Conservation (phyloP, 176 grass and related monocot genomes). For the Guadua angustifolia region DNA sequence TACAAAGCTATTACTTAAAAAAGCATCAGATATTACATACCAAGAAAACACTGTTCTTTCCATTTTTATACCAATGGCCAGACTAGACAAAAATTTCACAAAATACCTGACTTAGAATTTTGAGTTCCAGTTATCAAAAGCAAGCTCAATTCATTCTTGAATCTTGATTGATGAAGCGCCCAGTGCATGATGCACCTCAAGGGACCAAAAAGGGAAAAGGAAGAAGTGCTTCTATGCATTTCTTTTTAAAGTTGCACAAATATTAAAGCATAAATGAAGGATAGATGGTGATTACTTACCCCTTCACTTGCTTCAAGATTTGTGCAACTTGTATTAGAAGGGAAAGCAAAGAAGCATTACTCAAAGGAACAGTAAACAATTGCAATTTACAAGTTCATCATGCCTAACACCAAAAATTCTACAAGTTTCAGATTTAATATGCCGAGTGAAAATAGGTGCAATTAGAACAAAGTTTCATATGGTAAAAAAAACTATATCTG, state of each 20-base stretch:
- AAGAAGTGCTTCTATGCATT: background rate
- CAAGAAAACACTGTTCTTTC: background rate
- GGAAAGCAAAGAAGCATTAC: too few species aligned
- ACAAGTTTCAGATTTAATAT: background rate
- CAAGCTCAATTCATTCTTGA: background rate
- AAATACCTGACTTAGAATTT: background rate
- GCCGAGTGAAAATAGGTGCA: background rate
- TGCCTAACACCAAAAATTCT: background rate
- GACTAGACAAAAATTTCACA: background rate
- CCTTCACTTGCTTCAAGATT: too few species aligned
- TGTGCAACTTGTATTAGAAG: too few species aligned
- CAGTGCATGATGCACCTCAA: background rate
- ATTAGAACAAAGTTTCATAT: background rate
- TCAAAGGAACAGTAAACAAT: background rate
- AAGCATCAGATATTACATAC: background rate
- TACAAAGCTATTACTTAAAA: background rate
- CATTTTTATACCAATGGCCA: background rate
- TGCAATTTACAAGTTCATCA: slow-evolving; percentile 6
- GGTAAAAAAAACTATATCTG: background rate
- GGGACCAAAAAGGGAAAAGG: background rate
- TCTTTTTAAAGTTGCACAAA: too few species aligned
- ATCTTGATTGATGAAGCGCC: background rate
- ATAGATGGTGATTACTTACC: too few species aligned
- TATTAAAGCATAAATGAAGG: too few species aligned
- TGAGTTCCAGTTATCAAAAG: background rate